These are phyloP conservation scores for Tricholoma sp. DNA, from an alignment of 768 basidiomycete species.

Conservation along the genomic window DNA sequence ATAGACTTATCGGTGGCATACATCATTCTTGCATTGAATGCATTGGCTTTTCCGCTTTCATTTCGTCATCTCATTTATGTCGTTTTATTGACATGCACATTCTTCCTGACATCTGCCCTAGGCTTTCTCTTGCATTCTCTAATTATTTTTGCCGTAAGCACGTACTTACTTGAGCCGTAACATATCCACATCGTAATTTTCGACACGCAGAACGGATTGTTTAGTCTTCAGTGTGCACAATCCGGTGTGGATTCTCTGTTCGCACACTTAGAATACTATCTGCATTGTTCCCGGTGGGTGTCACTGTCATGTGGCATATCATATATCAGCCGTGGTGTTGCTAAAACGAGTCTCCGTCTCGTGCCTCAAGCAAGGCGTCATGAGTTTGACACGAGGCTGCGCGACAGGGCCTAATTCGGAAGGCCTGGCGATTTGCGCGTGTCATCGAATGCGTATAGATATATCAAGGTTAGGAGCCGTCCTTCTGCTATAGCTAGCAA, in stretches of 20 bases:
- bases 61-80: conserved; percentile 14
- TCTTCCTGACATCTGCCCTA: background rate
- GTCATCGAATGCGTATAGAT: background rate
- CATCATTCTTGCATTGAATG: conserved; percentile 20
- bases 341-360: background rate
- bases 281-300: too few species aligned
- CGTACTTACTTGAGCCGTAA: background rate
- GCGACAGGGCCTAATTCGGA: background rate
- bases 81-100: background rate
- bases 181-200: background rate
- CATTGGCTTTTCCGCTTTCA: conserved; percentile 20
- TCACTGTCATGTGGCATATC: too few species aligned
- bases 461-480: background rate
- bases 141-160: background rate
- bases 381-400: background rate
- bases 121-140: background rate
- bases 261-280: too few species aligned
- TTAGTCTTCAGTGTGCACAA: background rate
- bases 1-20: conserved; percentile 33
- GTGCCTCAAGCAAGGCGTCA: background rate
- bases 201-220: background rate
- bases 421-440: background rate
- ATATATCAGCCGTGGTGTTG: background rate
- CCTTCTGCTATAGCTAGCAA: background rate
- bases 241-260: too few species aligned